phyloP scores from a whole-genome alignment of 106 monocot genomes.

The Acorus calamus region DNA sequence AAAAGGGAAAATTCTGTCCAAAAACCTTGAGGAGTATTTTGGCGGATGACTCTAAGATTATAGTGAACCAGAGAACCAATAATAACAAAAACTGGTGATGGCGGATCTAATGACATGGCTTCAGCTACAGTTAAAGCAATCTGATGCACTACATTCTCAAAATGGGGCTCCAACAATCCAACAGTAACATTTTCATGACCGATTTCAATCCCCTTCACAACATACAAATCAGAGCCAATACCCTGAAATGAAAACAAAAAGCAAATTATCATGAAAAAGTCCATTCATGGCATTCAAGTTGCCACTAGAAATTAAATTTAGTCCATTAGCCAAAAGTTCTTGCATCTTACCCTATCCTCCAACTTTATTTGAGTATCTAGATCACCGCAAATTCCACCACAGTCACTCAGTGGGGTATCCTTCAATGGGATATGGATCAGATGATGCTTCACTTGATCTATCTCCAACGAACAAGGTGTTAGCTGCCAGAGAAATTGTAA shows the following conservation, averaged over 20 bases:
- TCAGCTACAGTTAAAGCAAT: conserved; percentile 90
- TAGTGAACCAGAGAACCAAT: conserved; percentile 55
- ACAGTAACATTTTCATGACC: conserved; percentile 84
- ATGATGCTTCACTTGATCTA: conserved; percentile 24
- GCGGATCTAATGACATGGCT: conserved; percentile 92
- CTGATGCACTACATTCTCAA: conserved; percentile 60
- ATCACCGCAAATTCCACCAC: conserved; percentile 81
- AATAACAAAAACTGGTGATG: conserved; percentile 77
- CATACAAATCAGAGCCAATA: conserved; percentile 78
- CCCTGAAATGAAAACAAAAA: conserved; percentile 35
- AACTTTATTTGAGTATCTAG: conserved; percentile 68
- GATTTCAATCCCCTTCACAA: conserved; percentile 84
- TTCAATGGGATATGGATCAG: conserved; percentile 83
- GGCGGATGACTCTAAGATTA: conserved; percentile 67
- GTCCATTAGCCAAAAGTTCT: too few species aligned
- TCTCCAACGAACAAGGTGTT: conserved; percentile 41
- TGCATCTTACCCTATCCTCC: conserved; percentile 57
- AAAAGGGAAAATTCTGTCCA: neutral
- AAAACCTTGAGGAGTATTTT: conserved; percentile 58
- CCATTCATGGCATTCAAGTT: neutral
- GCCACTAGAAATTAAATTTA: neutral
- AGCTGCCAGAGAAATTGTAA: conserved; percentile 74
- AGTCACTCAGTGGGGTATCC: conserved; percentile 91
- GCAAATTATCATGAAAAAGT: neutral
- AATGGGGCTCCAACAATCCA: conserved; percentile 50